Evolutionary conservation across 164 flowering plant genomes (phyloP).

Genomic region (Brasenia schreberi): DNA sequence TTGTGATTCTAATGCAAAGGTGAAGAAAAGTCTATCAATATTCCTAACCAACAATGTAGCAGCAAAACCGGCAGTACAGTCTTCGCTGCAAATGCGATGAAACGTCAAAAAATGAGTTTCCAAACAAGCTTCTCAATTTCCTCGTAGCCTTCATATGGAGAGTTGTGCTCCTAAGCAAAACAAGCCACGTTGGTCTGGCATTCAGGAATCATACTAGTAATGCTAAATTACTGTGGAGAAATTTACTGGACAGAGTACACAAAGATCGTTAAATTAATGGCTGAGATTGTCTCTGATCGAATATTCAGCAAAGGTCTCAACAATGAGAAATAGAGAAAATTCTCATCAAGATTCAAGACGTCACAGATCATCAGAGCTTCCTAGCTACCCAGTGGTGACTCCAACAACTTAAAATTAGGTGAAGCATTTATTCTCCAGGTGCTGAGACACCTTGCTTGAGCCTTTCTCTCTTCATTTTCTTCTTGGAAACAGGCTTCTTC

Average conservation of each 20-base stretch:
- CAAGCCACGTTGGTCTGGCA: no score
- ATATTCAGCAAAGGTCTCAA: not conserved
- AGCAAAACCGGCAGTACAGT: no score
- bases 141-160: no score
- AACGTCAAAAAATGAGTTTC: no score
- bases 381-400: not conserved
- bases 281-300: not conserved
- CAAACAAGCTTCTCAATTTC: no score
- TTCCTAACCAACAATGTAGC: no score
- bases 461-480: slow-evolving; percentile 92
- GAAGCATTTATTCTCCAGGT: slow-evolving; percentile 66
- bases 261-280: not conserved
- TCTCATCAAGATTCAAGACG: not conserved
- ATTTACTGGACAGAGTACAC: not conserved
- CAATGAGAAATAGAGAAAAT: not conserved
- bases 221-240: not conserved
- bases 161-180: no score
- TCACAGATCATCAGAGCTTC: not conserved
- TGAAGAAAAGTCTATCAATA: no score
- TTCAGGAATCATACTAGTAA: no score
- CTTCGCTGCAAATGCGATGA: no score
- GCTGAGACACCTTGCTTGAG: slow-evolving; percentile 96
- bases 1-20: no score
- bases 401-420: not conserved
- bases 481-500: slow-evolving; percentile 97